Evolutionary conservation across 1,139 yeast genomes (phyloP).

Genomic region (Nakaseomyces delphensis): DNA sequence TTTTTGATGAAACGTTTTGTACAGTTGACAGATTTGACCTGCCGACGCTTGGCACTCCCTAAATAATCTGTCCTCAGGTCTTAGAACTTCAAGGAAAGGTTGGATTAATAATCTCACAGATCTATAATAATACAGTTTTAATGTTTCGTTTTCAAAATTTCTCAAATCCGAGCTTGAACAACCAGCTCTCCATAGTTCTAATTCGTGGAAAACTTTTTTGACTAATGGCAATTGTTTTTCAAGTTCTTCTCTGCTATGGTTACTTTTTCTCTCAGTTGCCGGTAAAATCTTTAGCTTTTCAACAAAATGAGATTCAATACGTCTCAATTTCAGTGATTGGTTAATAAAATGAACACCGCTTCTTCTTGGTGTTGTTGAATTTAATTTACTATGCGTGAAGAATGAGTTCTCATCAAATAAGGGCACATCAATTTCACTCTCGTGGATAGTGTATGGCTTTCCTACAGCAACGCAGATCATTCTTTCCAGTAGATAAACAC

Average conservation of each 20-base stretch:
- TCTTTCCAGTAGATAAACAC: constrained; percentile 46
- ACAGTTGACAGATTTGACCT: constrained; percentile 51
- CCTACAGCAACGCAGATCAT: constrained; percentile 50
- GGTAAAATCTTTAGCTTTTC: constrained; percentile 40
- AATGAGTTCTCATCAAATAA: constrained; percentile 33
- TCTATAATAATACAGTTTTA: constrained; percentile 46
- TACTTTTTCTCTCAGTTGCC: constrained; percentile 15
- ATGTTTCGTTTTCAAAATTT: constrained; percentile 44
- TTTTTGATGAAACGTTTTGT: constrained; percentile 49
- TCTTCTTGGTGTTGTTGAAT: constrained; percentile 9
- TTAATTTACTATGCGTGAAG: constrained; percentile 14
- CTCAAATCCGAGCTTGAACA: constrained; percentile 32
- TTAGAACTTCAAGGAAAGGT: constrained; percentile 48
- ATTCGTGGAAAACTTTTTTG: constrained; percentile 38
- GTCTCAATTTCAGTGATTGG: constrained; percentile 43
- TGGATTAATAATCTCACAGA: constrained; percentile 48
- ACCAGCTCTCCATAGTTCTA: constrained; percentile 44
- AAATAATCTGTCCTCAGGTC: constrained; percentile 48
- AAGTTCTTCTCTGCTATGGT: constrained; percentile 14
- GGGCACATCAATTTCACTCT: constrained; percentile 42
- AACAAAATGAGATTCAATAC: constrained; percentile 49
- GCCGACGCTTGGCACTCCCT: constrained; percentile 57
- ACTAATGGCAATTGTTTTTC: constrained; percentile 37
- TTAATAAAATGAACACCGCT: constrained; percentile 41
- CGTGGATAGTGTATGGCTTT: constrained; percentile 42